Evolutionary conservation across 1,139 yeast species (phyloP), one percentile per base, ranked within the genome.

Genomic region (Blastobotrys aristatus): DNA sequence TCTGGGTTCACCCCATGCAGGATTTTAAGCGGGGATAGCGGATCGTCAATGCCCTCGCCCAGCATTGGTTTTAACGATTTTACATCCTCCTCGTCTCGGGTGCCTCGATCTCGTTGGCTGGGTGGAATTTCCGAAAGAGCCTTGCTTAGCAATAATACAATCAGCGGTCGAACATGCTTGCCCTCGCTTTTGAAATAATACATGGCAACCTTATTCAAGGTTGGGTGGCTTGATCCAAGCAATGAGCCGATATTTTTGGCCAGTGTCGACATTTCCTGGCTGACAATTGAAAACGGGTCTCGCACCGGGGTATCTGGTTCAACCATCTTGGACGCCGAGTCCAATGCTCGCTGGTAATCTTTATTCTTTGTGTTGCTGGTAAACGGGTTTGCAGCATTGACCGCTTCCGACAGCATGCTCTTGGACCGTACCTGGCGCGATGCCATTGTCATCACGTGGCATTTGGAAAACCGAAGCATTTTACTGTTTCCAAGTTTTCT

Each of bases 111-210:
- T 58, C 96, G 74, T 61, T 86, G 73, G 31, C 72, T 74, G n/a
- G 72, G 54, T 1, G 97, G 96, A 38, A 89, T 86, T 47, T 77
- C 79, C 54, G 85, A 77, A 50, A 92, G 71, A 2, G 96, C 94
- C 61, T 89, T 84, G 37, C 95, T 81, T 50, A 92, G 71, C 45
- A 92, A 70, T 50, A 92, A 71, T 17, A 92, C 97, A 53, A 92
- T 78, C 58, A 92, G 70, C 1, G 99, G 99, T 50, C 99, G 76
- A 26, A 94, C 88, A 62, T 89, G 95, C 67, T 92, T 92, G 8
- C 98, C 98, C 63, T 90, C 96, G 18, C 94, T 87, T 66, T 90
- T 96, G 59, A 94, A 90, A 68, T 92, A 92, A 68, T 94, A 92
- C 43, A 90, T 80, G 22, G 96, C 84, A 4, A 90, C 96, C 57